Conservation (phyloP, 2,329 filamentous ascomycete genomes). For the Fusarium chuoi region DNA sequence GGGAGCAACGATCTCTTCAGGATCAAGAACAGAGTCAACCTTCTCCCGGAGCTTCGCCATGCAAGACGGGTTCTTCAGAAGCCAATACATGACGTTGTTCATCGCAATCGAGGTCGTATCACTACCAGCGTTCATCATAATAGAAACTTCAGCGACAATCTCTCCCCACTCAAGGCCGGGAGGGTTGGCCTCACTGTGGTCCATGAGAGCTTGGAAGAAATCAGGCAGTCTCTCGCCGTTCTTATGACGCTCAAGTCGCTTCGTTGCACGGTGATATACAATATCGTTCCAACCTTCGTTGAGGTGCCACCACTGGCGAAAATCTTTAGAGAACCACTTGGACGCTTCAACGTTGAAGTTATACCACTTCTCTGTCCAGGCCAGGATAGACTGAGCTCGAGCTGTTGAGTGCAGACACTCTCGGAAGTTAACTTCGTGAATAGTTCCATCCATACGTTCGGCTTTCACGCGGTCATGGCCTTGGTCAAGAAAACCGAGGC, state of each 20-base stretch:
- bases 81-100: constrained; percentile 62
- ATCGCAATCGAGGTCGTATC: constrained; percentile 64
- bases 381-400: constrained; percentile 59
- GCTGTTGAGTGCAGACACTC: constrained; percentile 62
- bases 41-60: constrained; percentile 56
- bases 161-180: constrained; percentile 64
- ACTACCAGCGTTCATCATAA: constrained; percentile 63
- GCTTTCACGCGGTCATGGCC: constrained; percentile 58
- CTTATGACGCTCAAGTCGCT: constrained; percentile 35
- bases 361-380: constrained; percentile 64
- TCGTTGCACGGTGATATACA: constrained; percentile 53
- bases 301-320: constrained; percentile 31
- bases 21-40: constrained; percentile 56
- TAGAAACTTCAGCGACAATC: constrained; percentile 64
- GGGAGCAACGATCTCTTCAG: constrained; percentile 55
- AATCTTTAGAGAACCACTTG: constrained; percentile 58
- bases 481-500: constrained; percentile 61
- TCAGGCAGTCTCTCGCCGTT: constrained; percentile 66
- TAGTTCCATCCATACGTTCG: constrained; percentile 57
- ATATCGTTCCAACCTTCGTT: constrained; percentile 55
- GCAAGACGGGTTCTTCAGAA: constrained; percentile 58
- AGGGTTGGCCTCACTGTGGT: constrained; percentile 53
- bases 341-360: constrained; percentile 57
- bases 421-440: constrained; percentile 59
- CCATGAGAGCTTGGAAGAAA: constrained; percentile 68